Base-by-base conservation (phyloP, 2,329 filamentous ascomycete species). In the Fusarium sp. region DNA sequence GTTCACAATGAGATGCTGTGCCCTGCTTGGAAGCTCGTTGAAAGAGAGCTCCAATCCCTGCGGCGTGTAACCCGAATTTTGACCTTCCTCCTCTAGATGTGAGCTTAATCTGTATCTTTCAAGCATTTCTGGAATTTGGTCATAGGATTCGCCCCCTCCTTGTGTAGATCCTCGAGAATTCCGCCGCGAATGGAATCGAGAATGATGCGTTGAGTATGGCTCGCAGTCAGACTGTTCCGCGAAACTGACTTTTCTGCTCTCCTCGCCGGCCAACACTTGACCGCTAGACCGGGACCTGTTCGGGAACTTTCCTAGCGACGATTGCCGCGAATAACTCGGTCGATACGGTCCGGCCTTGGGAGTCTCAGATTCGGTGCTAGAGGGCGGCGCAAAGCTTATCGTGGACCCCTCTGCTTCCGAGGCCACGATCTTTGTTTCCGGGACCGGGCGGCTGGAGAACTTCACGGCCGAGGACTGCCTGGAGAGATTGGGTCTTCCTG, bases 1-100 rank as follows among this genome's bases (percentile, higher is more conserved):
- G 80, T 97, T 97, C 22, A 97, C 83, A 35, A 97, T 95, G 41
- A 97, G 83, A 81, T 97, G 94, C 80, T 97, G 94, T 5, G 94
- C 94, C 22, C 94, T 90, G 77, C 92, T 94, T 0, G 94, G 94
- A 8, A 97, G 85, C 78, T 97, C 94, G 77, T 97, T 97, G 85
- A 97, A 97, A 5, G 91, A 94, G 5, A 97, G 85, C 1, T 94
- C 89, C 7, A 94, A 82, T 6, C 89, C 87, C 59, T 91, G 90
- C 28, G 89, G 89, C 7, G 89, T 88, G 78, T 88, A 89, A 22
- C 84, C 81, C 7, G 86, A 87, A 10, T 74, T 78, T 20, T 79
- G 75, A 20, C 77, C 75, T 9, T 70, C 77, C 38, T 79, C 79
- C n/a, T 80, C 79, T 10, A 64, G 76, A 64, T 20, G 66, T 3